Percentiles rank a stretch among this genome's conserved stretches.
Evolutionary conservation across 2,329 filamentous ascomycete species (phyloP).

Genomic region (Ciborinia camelliae): DNA sequence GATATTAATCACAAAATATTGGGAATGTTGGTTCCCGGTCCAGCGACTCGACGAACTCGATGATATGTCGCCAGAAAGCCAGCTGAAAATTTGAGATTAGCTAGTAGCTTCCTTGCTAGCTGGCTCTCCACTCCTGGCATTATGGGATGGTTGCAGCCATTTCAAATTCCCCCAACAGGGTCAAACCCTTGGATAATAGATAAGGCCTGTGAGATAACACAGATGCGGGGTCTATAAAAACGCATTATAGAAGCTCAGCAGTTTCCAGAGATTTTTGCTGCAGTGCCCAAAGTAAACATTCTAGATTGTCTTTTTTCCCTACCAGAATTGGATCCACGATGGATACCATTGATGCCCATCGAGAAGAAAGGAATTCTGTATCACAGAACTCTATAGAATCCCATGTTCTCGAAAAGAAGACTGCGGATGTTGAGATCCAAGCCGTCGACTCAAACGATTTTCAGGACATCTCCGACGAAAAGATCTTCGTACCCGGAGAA

Average conservation of each 20-base stretch:
- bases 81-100: too few species aligned
- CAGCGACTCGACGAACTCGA: background rate
- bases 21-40: background rate
- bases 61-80: too few species aligned
- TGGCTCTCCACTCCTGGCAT: too few species aligned
- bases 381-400: background rate
- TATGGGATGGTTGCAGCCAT: background rate
- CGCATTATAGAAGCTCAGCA: background rate
- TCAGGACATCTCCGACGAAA: conserved; percentile 11
- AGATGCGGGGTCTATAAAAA: background rate
- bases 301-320: background rate
- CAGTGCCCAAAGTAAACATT: background rate
- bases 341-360: conserved; percentile 4
- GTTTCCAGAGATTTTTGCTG: background rate
- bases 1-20: background rate
- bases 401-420: background rate
- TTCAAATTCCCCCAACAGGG: background rate
- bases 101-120: too few species aligned
- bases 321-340: background rate
- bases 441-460: conserved; percentile 7
- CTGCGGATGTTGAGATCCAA: background rate
- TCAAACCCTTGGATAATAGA: background rate
- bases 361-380: background rate
- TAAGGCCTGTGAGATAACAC: background rate
- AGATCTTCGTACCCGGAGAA: conserved; percentile 33